phyloP scores from a whole-genome alignment of 805 yeast genomes.

The Brettanomyces custersianus region DNA sequence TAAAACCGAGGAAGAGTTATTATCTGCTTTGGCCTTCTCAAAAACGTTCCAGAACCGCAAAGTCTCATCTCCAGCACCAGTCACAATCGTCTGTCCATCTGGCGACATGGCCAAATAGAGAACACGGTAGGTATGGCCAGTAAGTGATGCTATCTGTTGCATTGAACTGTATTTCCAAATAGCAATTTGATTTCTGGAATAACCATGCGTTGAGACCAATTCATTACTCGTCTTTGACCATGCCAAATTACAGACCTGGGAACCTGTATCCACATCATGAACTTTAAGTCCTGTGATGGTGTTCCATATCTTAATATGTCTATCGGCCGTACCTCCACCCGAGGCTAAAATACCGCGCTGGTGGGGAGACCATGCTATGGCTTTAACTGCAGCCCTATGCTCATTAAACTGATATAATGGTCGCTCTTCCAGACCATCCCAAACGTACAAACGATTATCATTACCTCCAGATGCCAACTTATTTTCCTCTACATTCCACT shows the following conservation, averaged over 20 bases:
- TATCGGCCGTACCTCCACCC: conserved; percentile 97
- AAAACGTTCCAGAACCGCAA: conserved; percentile 92
- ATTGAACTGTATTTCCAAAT: conserved; percentile 91
- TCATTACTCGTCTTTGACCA: conserved; percentile 94
- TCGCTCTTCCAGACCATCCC: conserved; percentile 68
- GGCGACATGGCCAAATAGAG: conserved; percentile 84
- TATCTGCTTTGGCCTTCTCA: conserved; percentile 59
- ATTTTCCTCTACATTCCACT: conserved; percentile 88
- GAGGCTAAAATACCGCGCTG: conserved; percentile 88
- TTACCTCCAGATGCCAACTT: conserved; percentile 94
- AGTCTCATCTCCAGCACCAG: conserved; percentile 99
- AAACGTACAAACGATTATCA: conserved; percentile 77
- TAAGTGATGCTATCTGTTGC: conserved; percentile 87
- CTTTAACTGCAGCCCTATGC: conserved; percentile 94
- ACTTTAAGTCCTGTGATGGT: conserved; percentile 67
- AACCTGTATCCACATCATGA: conserved; percentile 85
- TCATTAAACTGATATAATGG: conserved; percentile 73
- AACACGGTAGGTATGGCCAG: conserved; percentile 92
- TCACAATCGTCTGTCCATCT: conserved; percentile 92
- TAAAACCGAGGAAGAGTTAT: conserved; percentile 52
- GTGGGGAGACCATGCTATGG: conserved; percentile 96
- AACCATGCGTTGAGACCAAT: conserved; percentile 91
- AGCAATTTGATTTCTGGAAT: conserved; percentile 79
- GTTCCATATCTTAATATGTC: conserved; percentile 87
- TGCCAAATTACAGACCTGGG: conserved; percentile 88